Base-by-base conservation (phyloP, 306 rosid genomes). In the Calophaca sinica region DNA sequence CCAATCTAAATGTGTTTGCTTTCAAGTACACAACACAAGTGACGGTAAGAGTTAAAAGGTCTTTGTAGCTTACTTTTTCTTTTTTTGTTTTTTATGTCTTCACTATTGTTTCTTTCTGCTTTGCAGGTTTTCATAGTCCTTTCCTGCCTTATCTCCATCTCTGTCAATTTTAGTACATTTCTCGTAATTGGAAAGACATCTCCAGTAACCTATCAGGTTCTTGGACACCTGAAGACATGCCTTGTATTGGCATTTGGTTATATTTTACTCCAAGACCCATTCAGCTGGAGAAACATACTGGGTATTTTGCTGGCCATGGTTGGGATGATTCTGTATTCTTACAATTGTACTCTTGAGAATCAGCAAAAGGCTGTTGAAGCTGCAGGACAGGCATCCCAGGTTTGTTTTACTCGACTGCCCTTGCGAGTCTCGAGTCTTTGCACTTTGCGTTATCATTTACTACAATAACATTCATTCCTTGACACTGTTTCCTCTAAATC, bases 161-260 rank as follows among this genome's bases (percentile, higher is more conserved):
- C 98, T 35, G 98, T 94, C 77, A 94, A 94, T 79, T 94, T 94
- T 77, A 94, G 98, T 64, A 94, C 98, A 31, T 94, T 94, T 80
- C 93, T 94, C 61, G 97, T 94, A 13, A 91, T 94, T 70, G 98
- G 98, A 79, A 94, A 87, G 84, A 94, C 98, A 55, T 94, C 98
- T 68, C 96, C 97, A 1, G 98, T 94, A 62, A 94, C 98, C 57
- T 94, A 94, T 81, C 98, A 94, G 86, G 98, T 91, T 69, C 96
- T 94, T 61, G 98, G 98, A 75, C 98, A 94, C 86, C 86, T 91
- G 66, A 94, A 94, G 86, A 94, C 98, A 67, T 94, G 97, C 80
- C 89, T 94, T 66, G 97, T 94, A 36, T 82, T 94, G 77, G 96
- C 91, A 41, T 94, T 94, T 73, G 98, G 97, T 62, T 94, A 91